Evolutionary conservation across 2,329 filamentous ascomycete genomes (phyloP).

Genomic region (Ophiostoma piceae): DNA sequence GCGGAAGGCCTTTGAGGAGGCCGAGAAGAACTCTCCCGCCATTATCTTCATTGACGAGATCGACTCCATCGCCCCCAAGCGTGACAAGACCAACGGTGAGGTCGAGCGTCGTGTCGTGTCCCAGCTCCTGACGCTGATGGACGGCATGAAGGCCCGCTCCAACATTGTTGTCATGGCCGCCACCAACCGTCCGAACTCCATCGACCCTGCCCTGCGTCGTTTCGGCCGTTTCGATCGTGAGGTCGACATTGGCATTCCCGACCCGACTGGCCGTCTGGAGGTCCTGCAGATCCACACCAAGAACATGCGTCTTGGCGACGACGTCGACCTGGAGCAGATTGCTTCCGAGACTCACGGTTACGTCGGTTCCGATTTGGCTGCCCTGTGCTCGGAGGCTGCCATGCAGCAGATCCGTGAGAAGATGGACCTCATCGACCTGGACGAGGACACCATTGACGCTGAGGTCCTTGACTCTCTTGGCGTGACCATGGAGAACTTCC

Average conservation of each 20-base stretch:
- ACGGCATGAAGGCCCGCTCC: slow-evolving; percentile 98
- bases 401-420: slow-evolving; percentile 99
- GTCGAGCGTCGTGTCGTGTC: slow-evolving; percentile 98
- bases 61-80: slow-evolving; percentile 97
- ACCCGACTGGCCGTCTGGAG: slow-evolving; percentile 96
- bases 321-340: slow-evolving; percentile 94
- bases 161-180: slow-evolving; percentile 99
- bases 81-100: slow-evolving; percentile 99
- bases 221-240: slow-evolving; percentile 99
- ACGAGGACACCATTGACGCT: slow-evolving; percentile 97
- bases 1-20: slow-evolving; percentile 98
- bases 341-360: slow-evolving; percentile 98
- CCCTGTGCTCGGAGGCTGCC: slow-evolving; percentile 95
- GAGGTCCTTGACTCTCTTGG: slow-evolving; percentile 97
- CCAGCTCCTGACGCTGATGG: slow-evolving; percentile 92
- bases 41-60: slow-evolving; percentile 99
- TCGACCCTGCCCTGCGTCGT: slow-evolving; percentile 93
- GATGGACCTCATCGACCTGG: slow-evolving; percentile 99
- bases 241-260: slow-evolving; percentile 96
- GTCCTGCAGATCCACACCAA: slow-evolving; percentile 99
- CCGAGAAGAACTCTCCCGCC: slow-evolving; percentile 97
- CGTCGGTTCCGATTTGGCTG: slow-evolving; percentile 96
- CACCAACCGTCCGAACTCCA: slow-evolving; percentile 97
- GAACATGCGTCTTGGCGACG: slow-evolving; percentile 99
- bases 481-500: slow-evolving; percentile 99